phyloP scores from a whole-genome alignment of 495 filamentous ascomycete genomes.

The Thozetella sp. region DNA sequence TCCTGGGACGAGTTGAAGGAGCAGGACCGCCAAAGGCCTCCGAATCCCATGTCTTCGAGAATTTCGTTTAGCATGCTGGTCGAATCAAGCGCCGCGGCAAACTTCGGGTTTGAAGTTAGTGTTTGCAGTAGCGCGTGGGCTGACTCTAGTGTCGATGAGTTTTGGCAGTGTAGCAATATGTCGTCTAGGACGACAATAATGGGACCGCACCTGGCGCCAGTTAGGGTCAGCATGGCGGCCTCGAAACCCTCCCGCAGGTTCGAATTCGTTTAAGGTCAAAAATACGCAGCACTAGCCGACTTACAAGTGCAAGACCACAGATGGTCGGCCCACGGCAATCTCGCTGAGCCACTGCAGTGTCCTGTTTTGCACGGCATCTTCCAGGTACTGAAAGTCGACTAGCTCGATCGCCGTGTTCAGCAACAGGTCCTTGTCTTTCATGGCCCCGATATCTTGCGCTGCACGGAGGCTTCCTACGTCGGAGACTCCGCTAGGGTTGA shows the following conservation, averaged over 20 bases:
- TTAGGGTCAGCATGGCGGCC: not conserved
- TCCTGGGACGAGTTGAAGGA: slow-evolving; percentile 46
- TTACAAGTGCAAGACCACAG: slow-evolving; percentile 51
- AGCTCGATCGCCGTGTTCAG: slow-evolving; percentile 57
- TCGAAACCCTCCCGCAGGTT: slow-evolving; percentile 11
- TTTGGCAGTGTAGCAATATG: slow-evolving; percentile 55
- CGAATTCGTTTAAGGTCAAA: not conserved
- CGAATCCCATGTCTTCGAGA: slow-evolving; percentile 59
- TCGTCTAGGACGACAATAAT: slow-evolving; percentile 55
- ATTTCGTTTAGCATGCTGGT: slow-evolving; percentile 40
- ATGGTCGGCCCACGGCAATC: slow-evolving; percentile 44
- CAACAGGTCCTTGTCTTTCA: slow-evolving; percentile 57
- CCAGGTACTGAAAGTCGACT: slow-evolving; percentile 57
- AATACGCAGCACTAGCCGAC: no score
- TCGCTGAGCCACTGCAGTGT: slow-evolving; percentile 53
- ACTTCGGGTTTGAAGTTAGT: slow-evolving; percentile 45
- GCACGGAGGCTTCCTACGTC: slow-evolving; percentile 30
- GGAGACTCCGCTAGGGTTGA: slow-evolving; percentile 34
- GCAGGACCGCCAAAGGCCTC: slow-evolving; percentile 52
- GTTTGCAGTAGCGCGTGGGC: slow-evolving; percentile 53
- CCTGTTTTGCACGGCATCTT: slow-evolving; percentile 53
- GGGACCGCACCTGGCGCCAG: slow-evolving; percentile 38
- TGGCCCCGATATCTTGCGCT: slow-evolving; percentile 37
- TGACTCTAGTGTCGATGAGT: slow-evolving; percentile 46
- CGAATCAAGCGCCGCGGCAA: slow-evolving; percentile 36